Evolutionary conservation across 805 yeast genomes (phyloP).

Genomic region (Wickerhamiella kurtzmanii): DNA sequence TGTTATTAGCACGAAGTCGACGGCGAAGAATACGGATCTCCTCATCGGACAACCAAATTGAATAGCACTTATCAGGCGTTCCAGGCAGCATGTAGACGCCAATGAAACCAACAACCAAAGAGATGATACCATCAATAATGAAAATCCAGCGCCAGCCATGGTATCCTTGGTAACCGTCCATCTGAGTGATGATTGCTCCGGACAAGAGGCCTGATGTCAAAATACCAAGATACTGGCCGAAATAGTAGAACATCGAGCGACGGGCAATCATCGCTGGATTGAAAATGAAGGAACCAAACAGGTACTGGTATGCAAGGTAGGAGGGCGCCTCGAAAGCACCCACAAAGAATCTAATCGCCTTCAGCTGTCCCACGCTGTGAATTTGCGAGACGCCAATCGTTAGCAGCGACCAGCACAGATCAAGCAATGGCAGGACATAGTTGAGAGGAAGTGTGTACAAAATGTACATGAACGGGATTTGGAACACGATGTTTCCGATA

Average conservation of each 20-base stretch:
- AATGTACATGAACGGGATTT: conserved; percentile 47
- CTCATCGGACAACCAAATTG: conserved; percentile 40
- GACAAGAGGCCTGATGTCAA: conserved; percentile 52
- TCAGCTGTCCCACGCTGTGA: conserved; percentile 36
- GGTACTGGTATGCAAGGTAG: conserved; percentile 35
- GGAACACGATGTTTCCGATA: conserved; percentile 47
- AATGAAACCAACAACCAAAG: conserved; percentile 42
- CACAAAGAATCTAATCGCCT: conserved; percentile 51
- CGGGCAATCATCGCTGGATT: conserved; percentile 42
- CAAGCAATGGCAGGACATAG: conserved; percentile 40
- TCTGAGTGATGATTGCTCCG: conserved; percentile 35
- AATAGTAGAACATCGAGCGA: conserved; percentile 47
- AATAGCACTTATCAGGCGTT: conserved; percentile 45
- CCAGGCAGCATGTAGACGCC: conserved; percentile 52
- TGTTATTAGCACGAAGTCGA: conserved; percentile 23
- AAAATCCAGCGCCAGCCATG: conserved; percentile 67
- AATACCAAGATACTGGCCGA: conserved; percentile 50
- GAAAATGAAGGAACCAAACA: conserved; percentile 41
- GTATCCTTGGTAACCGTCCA: conserved; percentile 40
- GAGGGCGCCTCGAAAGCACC: conserved; percentile 61
- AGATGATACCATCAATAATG: conserved; percentile 49
- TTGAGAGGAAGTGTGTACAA: conserved; percentile 45
- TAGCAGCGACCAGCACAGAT: conserved; percentile 54
- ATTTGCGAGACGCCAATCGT: conserved; percentile 44
- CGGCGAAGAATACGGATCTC: conserved; percentile 41